Conservation (phyloP, 768 basidiomycete species). For the Russula sp. region DNA sequence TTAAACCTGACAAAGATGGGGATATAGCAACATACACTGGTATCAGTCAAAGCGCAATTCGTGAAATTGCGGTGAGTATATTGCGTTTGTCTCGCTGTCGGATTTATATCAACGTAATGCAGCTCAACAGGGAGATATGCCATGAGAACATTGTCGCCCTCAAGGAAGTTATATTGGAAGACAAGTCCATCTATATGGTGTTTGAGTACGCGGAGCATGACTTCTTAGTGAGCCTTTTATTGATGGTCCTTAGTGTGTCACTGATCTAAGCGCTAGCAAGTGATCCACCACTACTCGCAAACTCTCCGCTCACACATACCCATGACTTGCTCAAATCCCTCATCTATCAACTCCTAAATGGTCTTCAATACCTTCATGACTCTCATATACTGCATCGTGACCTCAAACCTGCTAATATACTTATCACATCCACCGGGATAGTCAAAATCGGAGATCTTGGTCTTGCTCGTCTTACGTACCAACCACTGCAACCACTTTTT, state of each 20-base stretch:
- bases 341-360: conserved; percentile 91
- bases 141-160: conserved; percentile 91
- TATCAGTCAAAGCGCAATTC: conserved; percentile 94
- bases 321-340: conserved; percentile 85
- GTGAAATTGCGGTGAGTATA: conserved; percentile 85
- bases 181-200: conserved; percentile 99
- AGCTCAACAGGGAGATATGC: conserved; percentile 86
- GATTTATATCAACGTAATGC: conserved; percentile 22
- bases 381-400: conserved; percentile 96
- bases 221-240: conserved; percentile 66
- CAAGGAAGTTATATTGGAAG: conserved; percentile 93
- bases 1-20: conserved; percentile 99
- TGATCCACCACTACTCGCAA: conserved; percentile 97
- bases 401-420: conserved; percentile 97
- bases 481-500: conserved; percentile 88
- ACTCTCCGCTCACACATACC: conserved; percentile 76
- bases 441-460: conserved; percentile 99
- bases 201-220: conserved; percentile 99
- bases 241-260: not conserved
- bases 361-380: conserved; percentile 91
- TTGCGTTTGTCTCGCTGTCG: conserved; percentile 4
- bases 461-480: conserved; percentile 85
- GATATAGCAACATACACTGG: conserved; percentile 95
- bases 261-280: conserved; percentile 61
- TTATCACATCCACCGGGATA: conserved; percentile 81